Conservation (phyloP, 2,329 filamentous ascomycete genomes). For the Mollisiaceae sp. region DNA sequence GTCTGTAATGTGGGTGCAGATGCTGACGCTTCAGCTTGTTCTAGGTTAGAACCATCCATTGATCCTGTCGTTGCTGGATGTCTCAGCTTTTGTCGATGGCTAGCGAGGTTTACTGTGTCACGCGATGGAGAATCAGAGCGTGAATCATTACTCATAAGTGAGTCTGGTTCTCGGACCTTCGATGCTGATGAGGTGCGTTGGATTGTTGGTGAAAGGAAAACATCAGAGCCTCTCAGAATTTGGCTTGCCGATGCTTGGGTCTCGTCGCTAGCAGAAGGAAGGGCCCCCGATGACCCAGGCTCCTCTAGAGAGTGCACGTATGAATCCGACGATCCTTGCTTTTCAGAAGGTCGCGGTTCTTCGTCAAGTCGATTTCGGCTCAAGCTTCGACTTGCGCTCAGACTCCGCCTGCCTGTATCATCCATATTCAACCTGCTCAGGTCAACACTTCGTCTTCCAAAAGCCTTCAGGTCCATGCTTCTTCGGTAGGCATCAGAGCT, state of each 20-base stretch:
- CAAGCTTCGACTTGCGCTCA: conserved; percentile 62
- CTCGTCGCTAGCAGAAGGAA: conserved; percentile 74
- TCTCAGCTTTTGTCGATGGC: conserved; percentile 19
- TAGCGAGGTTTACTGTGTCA: conserved; percentile 20
- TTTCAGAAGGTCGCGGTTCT: conserved; percentile 56
- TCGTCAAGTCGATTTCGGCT: conserved; percentile 56
- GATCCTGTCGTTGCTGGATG: conserved; percentile 37
- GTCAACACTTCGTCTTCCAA: conserved; percentile 55
- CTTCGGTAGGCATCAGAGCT: conserved; percentile 60
- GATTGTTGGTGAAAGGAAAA: conserved; percentile 83
- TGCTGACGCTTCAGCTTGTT: conserved; percentile 42
- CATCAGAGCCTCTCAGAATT: conserved; percentile 84
- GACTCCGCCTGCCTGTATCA: conserved; percentile 59
- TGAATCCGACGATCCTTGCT: conserved; percentile 73
- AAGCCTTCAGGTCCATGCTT: conserved; percentile 53
- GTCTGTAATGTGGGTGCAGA: conserved; percentile 61
- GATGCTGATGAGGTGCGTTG: conserved; percentile 49
- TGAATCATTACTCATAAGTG: conserved; percentile 22
- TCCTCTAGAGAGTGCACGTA: conserved; percentile 76
- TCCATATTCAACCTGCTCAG: conserved; percentile 51
- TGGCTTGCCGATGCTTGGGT: conserved; percentile 84
- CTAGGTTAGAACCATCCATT: conserved; percentile 29
- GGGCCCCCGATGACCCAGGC: conserved; percentile 73
- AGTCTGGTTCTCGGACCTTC: conserved; percentile 28
- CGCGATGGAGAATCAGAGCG: conserved; percentile 34